These are phyloP conservation scores for Sporisorium reilianum DNA, from an alignment of 1,284 basidiomycete species.

Conservation along the genomic window DNA sequence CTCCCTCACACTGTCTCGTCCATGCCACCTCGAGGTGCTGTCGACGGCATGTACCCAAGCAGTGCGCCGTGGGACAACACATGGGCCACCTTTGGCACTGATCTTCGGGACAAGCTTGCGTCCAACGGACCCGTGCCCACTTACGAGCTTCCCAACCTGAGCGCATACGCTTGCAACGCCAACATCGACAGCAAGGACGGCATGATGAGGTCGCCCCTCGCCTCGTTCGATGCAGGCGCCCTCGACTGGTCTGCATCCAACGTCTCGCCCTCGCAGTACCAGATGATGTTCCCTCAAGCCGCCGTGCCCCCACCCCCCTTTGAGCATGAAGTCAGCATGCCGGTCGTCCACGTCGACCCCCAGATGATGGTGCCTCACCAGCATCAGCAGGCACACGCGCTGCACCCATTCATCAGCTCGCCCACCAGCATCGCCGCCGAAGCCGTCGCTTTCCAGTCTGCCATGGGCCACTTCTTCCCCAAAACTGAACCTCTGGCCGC, in stretches of 20 bases:
- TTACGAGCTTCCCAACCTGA: slow-evolving; percentile 21
- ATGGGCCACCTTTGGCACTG: slow-evolving; percentile 27
- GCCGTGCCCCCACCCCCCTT: not conserved
- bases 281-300: slow-evolving; percentile 22
- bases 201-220: slow-evolving; percentile 11
- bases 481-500: slow-evolving; percentile 20
- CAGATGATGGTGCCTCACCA: slow-evolving; percentile 19
- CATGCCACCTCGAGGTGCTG: slow-evolving; percentile 4
- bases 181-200: slow-evolving; percentile 22
- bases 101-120: slow-evolving; percentile 22
- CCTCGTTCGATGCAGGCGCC: slow-evolving; percentile 39
- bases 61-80: slow-evolving; percentile 28
- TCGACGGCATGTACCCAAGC: slow-evolving; percentile 6
- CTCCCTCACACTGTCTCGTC: slow-evolving; percentile 6
- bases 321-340: slow-evolving; percentile 2
- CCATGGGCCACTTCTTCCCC: slow-evolving; percentile 52
- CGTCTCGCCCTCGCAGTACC: slow-evolving; percentile 32
- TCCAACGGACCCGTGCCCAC: not conserved
- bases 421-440: slow-evolving; percentile 30
- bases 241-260: slow-evolving; percentile 38
- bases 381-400: not conserved
- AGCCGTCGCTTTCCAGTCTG: slow-evolving; percentile 29
- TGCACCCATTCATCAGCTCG: slow-evolving; percentile 20
- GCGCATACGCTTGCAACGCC: slow-evolving; percentile 25
- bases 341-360: slow-evolving; percentile 17